Percentiles rank a stretch among this genome's conserved stretches.
These are phyloP conservation scores for Lyophyllum decastes DNA, from an alignment of 768 basidiomycete species.

Conservation along the genomic window DNA sequence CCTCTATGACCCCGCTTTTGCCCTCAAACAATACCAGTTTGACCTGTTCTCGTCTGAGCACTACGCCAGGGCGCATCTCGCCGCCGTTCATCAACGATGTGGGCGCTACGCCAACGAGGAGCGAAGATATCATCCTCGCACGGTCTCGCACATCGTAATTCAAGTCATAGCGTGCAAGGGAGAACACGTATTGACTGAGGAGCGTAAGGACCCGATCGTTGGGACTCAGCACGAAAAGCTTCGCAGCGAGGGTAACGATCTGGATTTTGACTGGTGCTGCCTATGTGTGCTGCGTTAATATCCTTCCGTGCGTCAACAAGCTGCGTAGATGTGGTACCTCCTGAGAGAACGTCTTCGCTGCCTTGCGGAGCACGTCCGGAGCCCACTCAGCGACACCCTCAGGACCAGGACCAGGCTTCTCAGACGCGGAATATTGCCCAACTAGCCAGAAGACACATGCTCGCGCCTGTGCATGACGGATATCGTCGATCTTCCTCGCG, in stretches of 20 bases:
- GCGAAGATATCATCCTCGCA: conserved; percentile 72
- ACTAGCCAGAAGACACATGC: conserved; percentile 93
- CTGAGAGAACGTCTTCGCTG: conserved; percentile 66
- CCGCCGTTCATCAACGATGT: conserved; percentile 33
- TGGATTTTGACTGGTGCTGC: conserved; percentile 76
- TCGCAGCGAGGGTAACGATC: conserved; percentile 81
- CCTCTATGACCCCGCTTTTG: conserved; percentile 51
- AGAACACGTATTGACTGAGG: conserved; percentile 73
- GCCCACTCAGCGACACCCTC: conserved; percentile 77
- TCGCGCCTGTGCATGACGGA: conserved; percentile 76
- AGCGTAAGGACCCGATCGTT: conserved; percentile 48
- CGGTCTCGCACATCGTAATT: conserved; percentile 93
- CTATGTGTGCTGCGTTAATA: conserved; percentile 33
- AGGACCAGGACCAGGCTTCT: conserved; percentile 34
- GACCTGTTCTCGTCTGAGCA: conserved; percentile 83
- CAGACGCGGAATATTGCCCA: conserved; percentile 74
- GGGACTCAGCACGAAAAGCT: conserved; percentile 74
- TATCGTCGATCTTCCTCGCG: conserved; percentile 75
- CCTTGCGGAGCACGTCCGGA: conserved; percentile 85
- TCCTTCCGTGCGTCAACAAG: background rate
- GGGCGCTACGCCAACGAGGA: conserved; percentile 57
- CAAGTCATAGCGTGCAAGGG: conserved; percentile 83
- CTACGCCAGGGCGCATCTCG: conserved; percentile 67
- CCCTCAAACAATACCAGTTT: conserved; percentile 78
- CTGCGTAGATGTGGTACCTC: conserved; percentile 52